phyloP scores from a whole-genome alignment of 176 grass and related monocot species.

The Olyra latifolia region DNA sequence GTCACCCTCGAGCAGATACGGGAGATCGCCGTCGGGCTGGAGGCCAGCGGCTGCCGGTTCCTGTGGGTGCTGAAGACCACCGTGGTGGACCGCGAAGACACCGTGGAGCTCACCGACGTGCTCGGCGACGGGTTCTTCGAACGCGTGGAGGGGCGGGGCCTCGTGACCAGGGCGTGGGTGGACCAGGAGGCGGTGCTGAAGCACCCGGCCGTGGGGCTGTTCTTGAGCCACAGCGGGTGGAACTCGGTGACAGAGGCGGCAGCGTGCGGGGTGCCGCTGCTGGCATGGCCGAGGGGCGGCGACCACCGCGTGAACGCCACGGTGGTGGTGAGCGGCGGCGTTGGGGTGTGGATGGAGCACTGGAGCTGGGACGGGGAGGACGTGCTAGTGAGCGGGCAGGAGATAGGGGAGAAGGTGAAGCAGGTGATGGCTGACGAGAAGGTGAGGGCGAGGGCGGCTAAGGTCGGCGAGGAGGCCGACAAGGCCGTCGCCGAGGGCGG shows the following conservation, averaged over 20 bases:
- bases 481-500: slow-evolving; percentile 39
- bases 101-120: slow-evolving; percentile 24
- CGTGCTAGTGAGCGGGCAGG: slow-evolving; percentile 28
- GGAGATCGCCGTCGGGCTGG: slow-evolving; percentile 58
- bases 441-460: not conserved
- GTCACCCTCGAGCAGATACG: slow-evolving; percentile 39
- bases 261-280: slow-evolving; percentile 42
- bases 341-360: slow-evolving; percentile 54
- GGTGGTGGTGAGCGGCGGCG: slow-evolving; percentile 20
- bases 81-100: slow-evolving; percentile 49
- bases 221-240: slow-evolving; percentile 61
- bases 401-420: slow-evolving; percentile 47
- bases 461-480: slow-evolving; percentile 4
- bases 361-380: slow-evolving; percentile 64
- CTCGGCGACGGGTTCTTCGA: slow-evolving; percentile 39
- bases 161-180: slow-evolving; percentile 64
- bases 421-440: slow-evolving; percentile 47
- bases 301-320: slow-evolving; percentile 60
- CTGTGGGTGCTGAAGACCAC: slow-evolving; percentile 70
- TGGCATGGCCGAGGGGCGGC: slow-evolving; percentile 52
- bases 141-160: slow-evolving; percentile 44
- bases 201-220: slow-evolving; percentile 54
- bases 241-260: slow-evolving; percentile 52
- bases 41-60: slow-evolving; percentile 56
- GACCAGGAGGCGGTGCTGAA: slow-evolving; percentile 60